Percentiles rank a stretch among this genome's conserved stretches.
Evolutionary conservation across 163 green algal species (phyloP).

Genomic region (Chlamydomonas reinhardtii): DNA sequence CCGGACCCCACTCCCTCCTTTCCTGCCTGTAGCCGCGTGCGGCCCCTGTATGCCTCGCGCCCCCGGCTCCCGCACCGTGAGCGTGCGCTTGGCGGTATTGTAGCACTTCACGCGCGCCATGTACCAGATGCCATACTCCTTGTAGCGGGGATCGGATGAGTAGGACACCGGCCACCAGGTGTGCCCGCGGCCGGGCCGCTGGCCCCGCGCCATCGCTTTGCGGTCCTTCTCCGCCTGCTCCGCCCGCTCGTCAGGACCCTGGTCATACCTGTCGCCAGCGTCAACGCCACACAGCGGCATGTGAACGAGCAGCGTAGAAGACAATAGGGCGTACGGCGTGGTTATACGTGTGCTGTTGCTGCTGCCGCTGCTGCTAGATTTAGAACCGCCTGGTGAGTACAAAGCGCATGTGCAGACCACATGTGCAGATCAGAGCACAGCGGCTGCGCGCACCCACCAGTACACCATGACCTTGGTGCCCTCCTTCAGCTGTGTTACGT

Average conservation of each 20-base stretch:
- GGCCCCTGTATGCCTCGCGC: too few relatives aligned
- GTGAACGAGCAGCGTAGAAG: background rate
- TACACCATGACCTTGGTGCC: slow-evolving; percentile 5
- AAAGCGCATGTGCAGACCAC: too few relatives aligned
- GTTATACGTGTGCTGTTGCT: too few relatives aligned
- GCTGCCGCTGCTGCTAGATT: too few relatives aligned
- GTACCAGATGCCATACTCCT: slow-evolving; percentile 12
- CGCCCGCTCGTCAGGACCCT: background rate
- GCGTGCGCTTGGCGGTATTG: background rate
- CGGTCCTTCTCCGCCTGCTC: background rate
- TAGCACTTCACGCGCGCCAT: background rate
- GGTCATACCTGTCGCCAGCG: background rate
- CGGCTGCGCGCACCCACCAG: slow-evolving; percentile 3
- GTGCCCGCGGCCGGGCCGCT: background rate
- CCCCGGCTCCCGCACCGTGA: background rate
- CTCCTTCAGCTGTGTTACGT: background rate
- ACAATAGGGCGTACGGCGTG: background rate
- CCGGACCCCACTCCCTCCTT: too few relatives aligned
- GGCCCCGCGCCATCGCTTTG: too few relatives aligned
- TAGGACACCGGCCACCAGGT: slow-evolving; percentile 18
- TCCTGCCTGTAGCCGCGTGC: too few relatives aligned
- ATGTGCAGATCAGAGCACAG: too few relatives aligned
- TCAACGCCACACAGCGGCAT: too few relatives aligned
- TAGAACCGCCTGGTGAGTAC: too few relatives aligned
- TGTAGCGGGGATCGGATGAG: background rate